Base-by-base conservation (phyloP, 164 flowering plant genomes). In the Vitis amurensis region DNA sequence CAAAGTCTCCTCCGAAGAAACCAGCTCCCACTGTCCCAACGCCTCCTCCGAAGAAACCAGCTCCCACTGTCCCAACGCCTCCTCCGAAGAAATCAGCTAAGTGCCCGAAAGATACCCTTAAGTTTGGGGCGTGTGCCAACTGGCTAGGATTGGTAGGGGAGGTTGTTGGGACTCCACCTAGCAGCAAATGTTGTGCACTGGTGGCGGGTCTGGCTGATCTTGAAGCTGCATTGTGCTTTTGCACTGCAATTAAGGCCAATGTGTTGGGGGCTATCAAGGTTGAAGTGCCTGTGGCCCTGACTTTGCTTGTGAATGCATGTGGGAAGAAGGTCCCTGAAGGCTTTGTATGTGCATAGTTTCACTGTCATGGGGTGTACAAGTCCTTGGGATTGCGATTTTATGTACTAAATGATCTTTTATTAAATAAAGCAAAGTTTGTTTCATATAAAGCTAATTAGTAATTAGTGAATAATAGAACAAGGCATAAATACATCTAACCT, bases 221-320 rank as follows among this genome's bases (percentile, higher is more conserved):
- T 58, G 97, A 93, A 67, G 97, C 91, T 55, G 96, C 93, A 4
- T 23, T 85, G 59, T 91, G 94, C 70, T 75, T 93, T 50, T 93
- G 97, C 81, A 91, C 90, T 0, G 93, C 91, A 10, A 79, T 93
- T 56, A 86, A 86, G 77, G 91, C 92, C 55, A 88, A 87, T 70
- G 83, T 85, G 19, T 60, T 91, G 71, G 89, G 89, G 11, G 19
- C 80, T 51, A 47, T 86, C 19, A 88, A 83, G 50, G 48, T 91
- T 10, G 52, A 87, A 8, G 61, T 84, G 3, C 91, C 90, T 0
- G 48, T 91, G 66, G 87, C 97, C 2, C 55, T 93, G 8, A 91
- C 83, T 72, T 73, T 89, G 82, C 71, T 91, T 1, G 61, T 93
- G 3, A 89, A 83, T 71, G 76, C 74, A 0, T 91, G 98, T 67